phyloP scores from a whole-genome alignment of 2,329 filamentous ascomycete species.

The Microascus cirrosus region DNA sequence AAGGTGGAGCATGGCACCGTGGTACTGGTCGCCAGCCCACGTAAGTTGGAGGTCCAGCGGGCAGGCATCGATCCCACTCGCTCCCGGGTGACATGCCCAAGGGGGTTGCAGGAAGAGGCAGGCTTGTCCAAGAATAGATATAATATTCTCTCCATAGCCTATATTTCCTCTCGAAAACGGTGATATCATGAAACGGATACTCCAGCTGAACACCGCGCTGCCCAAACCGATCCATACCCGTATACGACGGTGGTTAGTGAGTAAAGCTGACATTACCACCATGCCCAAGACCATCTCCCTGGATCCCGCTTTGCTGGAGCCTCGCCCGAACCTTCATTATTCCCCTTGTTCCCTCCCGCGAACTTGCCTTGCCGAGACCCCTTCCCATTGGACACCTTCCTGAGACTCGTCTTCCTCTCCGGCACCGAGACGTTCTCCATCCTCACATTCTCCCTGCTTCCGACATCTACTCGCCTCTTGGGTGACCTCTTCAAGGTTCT shows the following conservation, averaged over 20 bases:
- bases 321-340: not conserved
- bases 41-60: too few relatives aligned
- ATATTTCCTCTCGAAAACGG: too few relatives aligned
- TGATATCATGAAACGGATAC: too few relatives aligned
- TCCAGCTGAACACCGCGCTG: not conserved
- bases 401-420: constrained; percentile 1
- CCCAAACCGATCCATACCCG: not conserved
- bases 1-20: too few relatives aligned
- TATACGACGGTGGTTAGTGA: not conserved
- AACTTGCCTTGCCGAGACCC: not conserved
- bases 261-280: constrained; percentile 4
- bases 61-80: too few relatives aligned
- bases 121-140: too few relatives aligned
- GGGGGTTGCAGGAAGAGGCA: too few relatives aligned
- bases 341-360: not conserved
- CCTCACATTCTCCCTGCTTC: not conserved
- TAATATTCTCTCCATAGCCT: too few relatives aligned
- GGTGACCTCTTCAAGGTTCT: not conserved
- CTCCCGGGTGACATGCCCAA: too few relatives aligned
- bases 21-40: too few relatives aligned
- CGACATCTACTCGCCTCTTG: not conserved
- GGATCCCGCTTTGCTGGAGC: not conserved
- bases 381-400: not conserved
- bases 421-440: constrained; percentile 1
- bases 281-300: constrained; percentile 10